These are phyloP conservation scores for Cryphonectria japonica DNA, from an alignment of 2,329 filamentous ascomycete genomes.

Conservation along the genomic window DNA sequence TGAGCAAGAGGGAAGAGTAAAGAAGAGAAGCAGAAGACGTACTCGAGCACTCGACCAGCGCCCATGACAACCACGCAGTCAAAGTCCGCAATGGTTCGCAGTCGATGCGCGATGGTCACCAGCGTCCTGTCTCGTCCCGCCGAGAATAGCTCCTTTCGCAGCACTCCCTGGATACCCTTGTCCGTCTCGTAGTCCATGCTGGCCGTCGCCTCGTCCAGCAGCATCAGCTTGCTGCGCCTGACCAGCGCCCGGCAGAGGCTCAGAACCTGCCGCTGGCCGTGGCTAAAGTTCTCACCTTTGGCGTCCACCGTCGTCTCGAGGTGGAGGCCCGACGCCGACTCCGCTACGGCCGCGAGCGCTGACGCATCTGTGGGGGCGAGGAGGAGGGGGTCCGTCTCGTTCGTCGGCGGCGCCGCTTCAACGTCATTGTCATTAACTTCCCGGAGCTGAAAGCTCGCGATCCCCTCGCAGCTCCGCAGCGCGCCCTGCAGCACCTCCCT, in stretches of 20 bases:
- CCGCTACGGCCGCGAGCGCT: conserved; percentile 30
- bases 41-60: conserved; percentile 56
- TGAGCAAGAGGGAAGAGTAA: not conserved
- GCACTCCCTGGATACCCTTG: conserved; percentile 56
- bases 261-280: conserved; percentile 62
- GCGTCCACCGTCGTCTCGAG: conserved; percentile 54
- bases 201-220: conserved; percentile 63
- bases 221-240: conserved; percentile 57
- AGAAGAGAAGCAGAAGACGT: conserved; percentile 1
- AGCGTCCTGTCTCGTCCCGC: conserved; percentile 52
- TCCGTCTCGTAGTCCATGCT: conserved; percentile 64
- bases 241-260: conserved; percentile 61
- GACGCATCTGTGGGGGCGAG: conserved; percentile 20
- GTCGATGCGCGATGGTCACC: conserved; percentile 61
- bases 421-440: conserved; percentile 35
- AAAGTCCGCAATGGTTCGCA: conserved; percentile 63
- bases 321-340: conserved; percentile 36
- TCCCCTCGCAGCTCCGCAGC: conserved; percentile 64
- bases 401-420: conserved; percentile 2
- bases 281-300: conserved; percentile 59
- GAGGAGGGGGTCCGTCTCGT: conserved; percentile 28
- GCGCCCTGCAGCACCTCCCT: conserved; percentile 60
- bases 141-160: conserved; percentile 53
- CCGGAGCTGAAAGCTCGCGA: conserved; percentile 53
- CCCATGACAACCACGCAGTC: conserved; percentile 62